Conservation (phyloP, 2,329 filamentous ascomycete species). For the Coniochaeta sp. region DNA sequence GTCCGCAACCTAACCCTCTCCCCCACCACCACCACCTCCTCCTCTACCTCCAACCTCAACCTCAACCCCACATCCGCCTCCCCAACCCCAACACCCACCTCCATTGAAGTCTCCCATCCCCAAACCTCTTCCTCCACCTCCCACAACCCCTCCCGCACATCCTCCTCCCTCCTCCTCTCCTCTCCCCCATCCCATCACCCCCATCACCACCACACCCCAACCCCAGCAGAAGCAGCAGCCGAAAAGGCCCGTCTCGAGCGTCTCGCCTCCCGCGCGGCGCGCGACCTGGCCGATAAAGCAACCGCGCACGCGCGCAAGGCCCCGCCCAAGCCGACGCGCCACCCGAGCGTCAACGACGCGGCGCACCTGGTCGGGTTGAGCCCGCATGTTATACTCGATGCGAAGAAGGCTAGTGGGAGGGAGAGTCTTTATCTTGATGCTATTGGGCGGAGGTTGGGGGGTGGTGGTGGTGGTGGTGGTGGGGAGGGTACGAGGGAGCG, state of each 20-base stretch:
- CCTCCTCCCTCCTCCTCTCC: conserved; percentile 7
- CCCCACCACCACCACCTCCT: too few relatives aligned
- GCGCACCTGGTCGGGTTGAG: conserved; percentile 48
- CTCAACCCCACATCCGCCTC: too few relatives aligned
- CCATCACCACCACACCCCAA: conserved; percentile 19
- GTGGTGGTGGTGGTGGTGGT: too few relatives aligned
- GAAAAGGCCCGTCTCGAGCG: conserved; percentile 56
- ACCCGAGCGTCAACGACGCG: conserved; percentile 51
- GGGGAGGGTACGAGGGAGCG: conserved; percentile 8
- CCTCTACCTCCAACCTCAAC: too few relatives aligned
- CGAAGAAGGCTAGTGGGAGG: conserved; percentile 69
- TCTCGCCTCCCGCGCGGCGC: conserved; percentile 47
- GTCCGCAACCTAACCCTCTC: conserved; percentile 16
- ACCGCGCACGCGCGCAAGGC: conserved; percentile 47
- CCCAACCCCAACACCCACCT: conserved; percentile 13
- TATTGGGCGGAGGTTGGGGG: conserved; percentile 49
- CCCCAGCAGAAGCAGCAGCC: conserved; percentile 48
- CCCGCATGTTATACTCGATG: conserved; percentile 68
- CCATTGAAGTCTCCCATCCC: too few relatives aligned
- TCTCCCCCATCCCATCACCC: conserved; percentile 7
- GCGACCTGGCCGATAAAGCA: conserved; percentile 48
- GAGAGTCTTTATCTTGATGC: conserved; percentile 68
- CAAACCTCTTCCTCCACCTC: conserved; percentile 7
- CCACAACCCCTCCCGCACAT: conserved; percentile 5
- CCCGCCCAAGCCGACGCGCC: conserved; percentile 39